Evolutionary conservation across 345 rosid species (phyloP), one percentile per base, ranked within the genome.

Genomic region (Tarenaya hassleriana): DNA sequence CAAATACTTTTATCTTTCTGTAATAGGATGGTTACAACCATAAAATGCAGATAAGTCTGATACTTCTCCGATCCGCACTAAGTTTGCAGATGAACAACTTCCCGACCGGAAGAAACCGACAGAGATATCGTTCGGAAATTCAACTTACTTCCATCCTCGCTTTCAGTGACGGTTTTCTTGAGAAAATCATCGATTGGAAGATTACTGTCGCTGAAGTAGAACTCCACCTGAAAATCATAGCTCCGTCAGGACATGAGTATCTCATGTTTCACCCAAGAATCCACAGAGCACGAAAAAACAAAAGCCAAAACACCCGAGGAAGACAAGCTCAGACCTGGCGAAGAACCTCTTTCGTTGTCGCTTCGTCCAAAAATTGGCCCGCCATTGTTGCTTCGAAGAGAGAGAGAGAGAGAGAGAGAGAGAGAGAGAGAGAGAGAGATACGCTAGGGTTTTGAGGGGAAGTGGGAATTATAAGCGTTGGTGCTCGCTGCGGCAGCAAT

Each of bases 131-230:
- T 16, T 46, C 10, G 6, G n/a, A 38, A 58, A 21, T 16, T 32
- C 0, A 53, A 47, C 45, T 82, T 84, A 87, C 98, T 41, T 59
- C 83, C 92, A 77, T 88, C 97, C 48, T 77, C 83, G 42, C 79
- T 78, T 47, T 86, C 77, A 21, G 45, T 61, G 21, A 92, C 82
- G 5, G 77, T 69, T 52, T 70, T 80, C 69, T 66, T 79, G 43
- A 92, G 74, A 51, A 92, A 88, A 21, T 63, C 73, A 42, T 92
- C 98, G 39, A 90, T 75, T 1, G 95, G 95, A 12, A 92, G 75
- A 64, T 92, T 92, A 67, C 97, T 92, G 40, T 88, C 97, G 45
- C 98, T 78, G 79, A 85, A 92, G 70, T 92, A 92, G 63, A 83
- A 92, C 75, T 85, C 97, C 10, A 92, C 97, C 96, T 91, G 79